Conservation (phyloP, 805 yeast species). For the Wickerhamiella kurtzmanii region DNA sequence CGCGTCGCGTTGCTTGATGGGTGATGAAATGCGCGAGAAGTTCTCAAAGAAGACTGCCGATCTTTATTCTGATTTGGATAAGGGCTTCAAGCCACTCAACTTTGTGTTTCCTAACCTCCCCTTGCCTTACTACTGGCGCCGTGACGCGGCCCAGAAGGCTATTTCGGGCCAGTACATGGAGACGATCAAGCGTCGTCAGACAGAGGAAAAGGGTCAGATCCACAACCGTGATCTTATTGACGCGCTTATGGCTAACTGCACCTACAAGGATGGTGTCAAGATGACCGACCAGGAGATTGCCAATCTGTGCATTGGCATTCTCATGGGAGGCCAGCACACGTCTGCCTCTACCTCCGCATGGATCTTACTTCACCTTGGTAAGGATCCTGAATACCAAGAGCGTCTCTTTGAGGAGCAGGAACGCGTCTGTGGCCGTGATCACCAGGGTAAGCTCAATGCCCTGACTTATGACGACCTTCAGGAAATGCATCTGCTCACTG, state of each 20-base stretch:
- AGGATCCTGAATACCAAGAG: constrained; percentile 72
- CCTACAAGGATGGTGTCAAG: constrained; percentile 83
- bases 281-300: constrained; percentile 96
- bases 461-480: constrained; percentile 72
- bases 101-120: constrained; percentile 94
- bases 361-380: constrained; percentile 84
- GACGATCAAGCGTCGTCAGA: constrained; percentile 61
- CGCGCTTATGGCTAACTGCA: constrained; percentile 63
- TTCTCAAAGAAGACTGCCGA: constrained; percentile 74
- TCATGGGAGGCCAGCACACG: constrained; percentile 99
- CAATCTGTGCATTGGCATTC: constrained; percentile 80
- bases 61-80: constrained; percentile 81
- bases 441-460: constrained; percentile 33
- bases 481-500: constrained; percentile 67
- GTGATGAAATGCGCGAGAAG: constrained; percentile 77
- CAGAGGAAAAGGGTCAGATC: constrained; percentile 46
- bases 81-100: constrained; percentile 92
- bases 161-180: constrained; percentile 72
- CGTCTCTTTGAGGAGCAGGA: constrained; percentile 64
- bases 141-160: constrained; percentile 78
- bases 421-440: constrained; percentile 34
- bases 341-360: constrained; percentile 93
- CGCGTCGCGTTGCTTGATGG: constrained; percentile 81
- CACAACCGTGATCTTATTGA: constrained; percentile 83
- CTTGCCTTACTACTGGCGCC: constrained; percentile 63